These are phyloP conservation scores for Hibiscus syriacus DNA, from an alignment of 345 rosid species.

Conservation along the genomic window DNA sequence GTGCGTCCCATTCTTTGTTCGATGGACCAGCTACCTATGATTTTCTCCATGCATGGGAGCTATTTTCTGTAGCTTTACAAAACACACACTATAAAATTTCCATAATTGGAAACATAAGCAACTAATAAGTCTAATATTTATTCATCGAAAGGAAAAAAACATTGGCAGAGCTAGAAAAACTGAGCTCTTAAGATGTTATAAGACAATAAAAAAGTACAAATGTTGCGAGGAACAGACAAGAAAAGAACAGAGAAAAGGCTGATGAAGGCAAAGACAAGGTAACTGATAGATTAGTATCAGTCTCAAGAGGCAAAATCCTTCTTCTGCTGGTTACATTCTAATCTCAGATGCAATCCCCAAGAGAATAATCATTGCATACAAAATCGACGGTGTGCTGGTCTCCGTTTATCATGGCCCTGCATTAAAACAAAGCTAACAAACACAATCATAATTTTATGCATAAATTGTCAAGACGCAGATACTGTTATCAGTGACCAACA, in stretches of 20 bases:
- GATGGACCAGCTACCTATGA: constrained; percentile 57
- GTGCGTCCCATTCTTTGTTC: constrained; percentile 54
- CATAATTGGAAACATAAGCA: too few relatives aligned
- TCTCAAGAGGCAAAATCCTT: background rate
- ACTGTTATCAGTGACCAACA: constrained; percentile 6
- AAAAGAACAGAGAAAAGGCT: background rate
- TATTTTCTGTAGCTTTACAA: too few relatives aligned
- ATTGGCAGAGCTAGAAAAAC: background rate
- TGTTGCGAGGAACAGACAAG: background rate
- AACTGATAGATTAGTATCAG: background rate
- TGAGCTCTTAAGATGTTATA: constrained; percentile 5
- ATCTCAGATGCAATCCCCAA: too few relatives aligned
- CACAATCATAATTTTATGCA: background rate
- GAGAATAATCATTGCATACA: too few relatives aligned
- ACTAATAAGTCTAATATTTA: too few relatives aligned
- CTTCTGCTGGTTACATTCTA: background rate
- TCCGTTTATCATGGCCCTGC: constrained; percentile 47
- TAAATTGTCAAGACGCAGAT: background rate
- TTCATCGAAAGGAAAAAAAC: background rate
- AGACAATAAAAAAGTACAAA: background rate
- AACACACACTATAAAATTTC: background rate
- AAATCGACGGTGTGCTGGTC: constrained; percentile 33
- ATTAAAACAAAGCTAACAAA: constrained; percentile 8
- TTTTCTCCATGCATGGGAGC: constrained; percentile 49
- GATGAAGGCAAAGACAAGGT: too few relatives aligned